phyloP scores from a whole-genome alignment of 345 rosid species.

The Citrus maxima region DNA sequence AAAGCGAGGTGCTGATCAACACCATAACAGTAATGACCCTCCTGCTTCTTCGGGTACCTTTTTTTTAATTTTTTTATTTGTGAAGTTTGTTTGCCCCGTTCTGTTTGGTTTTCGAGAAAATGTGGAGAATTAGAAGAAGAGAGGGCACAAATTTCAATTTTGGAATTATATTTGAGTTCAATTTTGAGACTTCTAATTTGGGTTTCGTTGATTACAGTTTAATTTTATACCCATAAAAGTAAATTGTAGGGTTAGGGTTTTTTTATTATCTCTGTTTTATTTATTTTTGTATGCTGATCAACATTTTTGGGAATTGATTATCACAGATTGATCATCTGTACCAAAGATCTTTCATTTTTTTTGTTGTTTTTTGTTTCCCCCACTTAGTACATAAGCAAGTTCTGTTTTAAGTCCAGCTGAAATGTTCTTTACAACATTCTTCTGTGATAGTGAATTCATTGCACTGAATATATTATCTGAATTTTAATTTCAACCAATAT shows the following conservation, averaged over 20 bases:
- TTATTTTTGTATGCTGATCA: too few species aligned
- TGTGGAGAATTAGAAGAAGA: not conserved
- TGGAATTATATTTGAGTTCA: not conserved
- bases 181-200: not conserved
- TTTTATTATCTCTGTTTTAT: too few species aligned
- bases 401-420: not conserved
- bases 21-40: conserved; percentile 2
- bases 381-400: not conserved
- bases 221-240: too few species aligned
- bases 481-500: not conserved
- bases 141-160: not conserved
- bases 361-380: not conserved
- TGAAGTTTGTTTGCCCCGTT: not conserved
- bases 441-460: not conserved
- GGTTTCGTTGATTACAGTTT: not conserved
- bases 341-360: not conserved
- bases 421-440: too few species aligned
- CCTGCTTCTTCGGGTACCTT: conserved; percentile 45
- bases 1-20: conserved; percentile 24
- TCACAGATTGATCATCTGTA: not conserved
- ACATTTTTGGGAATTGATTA: not conserved
- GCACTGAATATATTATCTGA: too few species aligned
- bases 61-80: not conserved
- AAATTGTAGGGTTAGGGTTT: not conserved
- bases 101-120: conserved; percentile 9